phyloP scores from a whole-genome alignment of 768 basidiomycete species.

The Panellus pusillus region DNA sequence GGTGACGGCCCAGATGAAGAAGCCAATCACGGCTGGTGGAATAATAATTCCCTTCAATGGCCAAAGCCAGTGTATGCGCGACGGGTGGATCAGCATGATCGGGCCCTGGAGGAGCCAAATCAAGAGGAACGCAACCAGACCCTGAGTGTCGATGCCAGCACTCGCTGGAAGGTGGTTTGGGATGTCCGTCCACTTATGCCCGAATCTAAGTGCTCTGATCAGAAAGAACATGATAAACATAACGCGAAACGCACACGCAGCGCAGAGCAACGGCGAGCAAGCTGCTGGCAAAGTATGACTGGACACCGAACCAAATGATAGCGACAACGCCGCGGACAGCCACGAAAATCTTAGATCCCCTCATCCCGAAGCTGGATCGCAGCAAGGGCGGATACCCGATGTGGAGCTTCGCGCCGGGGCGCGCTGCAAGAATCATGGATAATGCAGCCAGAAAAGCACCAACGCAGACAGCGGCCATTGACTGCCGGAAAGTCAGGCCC shows the following conservation, averaged over 20 bases:
- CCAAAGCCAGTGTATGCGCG: slow-evolving; percentile 21
- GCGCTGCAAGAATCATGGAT: slow-evolving; percentile 22
- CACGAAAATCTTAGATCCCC: slow-evolving; percentile 25
- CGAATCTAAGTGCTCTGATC: slow-evolving; percentile 16
- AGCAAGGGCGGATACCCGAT: slow-evolving; percentile 24
- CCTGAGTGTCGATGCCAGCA: slow-evolving; percentile 22
- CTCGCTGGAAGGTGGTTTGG: slow-evolving; percentile 20
- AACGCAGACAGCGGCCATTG: slow-evolving; percentile 23
- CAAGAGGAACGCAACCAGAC: slow-evolving; percentile 23
- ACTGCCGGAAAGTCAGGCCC: slow-evolving; percentile 25
- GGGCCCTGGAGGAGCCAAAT: slow-evolving; percentile 22
- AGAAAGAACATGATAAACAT: not conserved
- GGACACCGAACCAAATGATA: slow-evolving; percentile 24
- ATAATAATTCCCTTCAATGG: slow-evolving; percentile 16
- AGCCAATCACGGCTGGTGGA: slow-evolving; percentile 17
- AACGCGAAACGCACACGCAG: slow-evolving; percentile 16
- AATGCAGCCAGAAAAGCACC: slow-evolving; percentile 20
- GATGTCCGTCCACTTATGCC: slow-evolving; percentile 25
- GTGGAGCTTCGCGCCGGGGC: slow-evolving; percentile 23
- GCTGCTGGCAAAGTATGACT: slow-evolving; percentile 23
- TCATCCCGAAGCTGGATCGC: slow-evolving; percentile 24
- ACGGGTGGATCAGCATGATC: slow-evolving; percentile 19
- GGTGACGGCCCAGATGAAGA: slow-evolving; percentile 20
- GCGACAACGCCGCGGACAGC: slow-evolving; percentile 23
- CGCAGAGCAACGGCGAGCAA: slow-evolving; percentile 21